Base-by-base conservation (phyloP, 73 alveolate genomes). In the Paramecium bursaria region DNA sequence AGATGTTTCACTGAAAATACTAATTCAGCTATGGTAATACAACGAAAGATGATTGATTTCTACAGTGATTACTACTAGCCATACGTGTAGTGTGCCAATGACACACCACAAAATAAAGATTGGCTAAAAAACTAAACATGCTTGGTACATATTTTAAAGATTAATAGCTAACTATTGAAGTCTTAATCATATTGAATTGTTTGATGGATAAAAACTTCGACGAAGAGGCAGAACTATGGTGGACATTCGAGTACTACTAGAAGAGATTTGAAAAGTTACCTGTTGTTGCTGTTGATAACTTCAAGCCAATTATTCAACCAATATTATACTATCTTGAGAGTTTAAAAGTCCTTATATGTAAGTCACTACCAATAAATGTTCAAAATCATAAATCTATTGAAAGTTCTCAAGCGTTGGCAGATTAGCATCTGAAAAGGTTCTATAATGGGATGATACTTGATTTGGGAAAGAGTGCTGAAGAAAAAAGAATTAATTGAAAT, bases 131-230 rank as follows among this genome's bases (percentile, higher is more conserved):
- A 17, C 14, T 42, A 67, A 21, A 67, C 82, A 1, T 39, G 4
- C 21, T 46, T 25, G 44, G 82, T 67, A 67, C 17, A 35, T 15
- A 30, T n/a, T 31, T 15, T 23, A 39, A 21, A 35, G 44, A 10
- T 0, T 2, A 39, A 9, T 30, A 67, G 82, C 26, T 67, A 14
- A 39, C 44, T n/a, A 25, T 67, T n/a, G 82, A 67, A 14, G 44
- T 57, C 3, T 39, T 42, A n/a, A 67, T 67, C 30, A 67, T 67
- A 15, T 26, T 67, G 13, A 67, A 67, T 39, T 67, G 82, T 67
- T 39, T 67, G 29, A 67, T 67, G 82, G 82, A 67, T n/a, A 31
- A 42, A 42, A 67, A 67, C 46, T 67, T 67, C 13, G 57, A 67
- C 33, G 25, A 67, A 35, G 82, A 67, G 4, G 1, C n/a, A 42